Evolutionary conservation across 2,329 filamentous ascomycete genomes (phyloP), one percentile per base, ranked within the genome.

Genomic region (Fusarium sambucinum): DNA sequence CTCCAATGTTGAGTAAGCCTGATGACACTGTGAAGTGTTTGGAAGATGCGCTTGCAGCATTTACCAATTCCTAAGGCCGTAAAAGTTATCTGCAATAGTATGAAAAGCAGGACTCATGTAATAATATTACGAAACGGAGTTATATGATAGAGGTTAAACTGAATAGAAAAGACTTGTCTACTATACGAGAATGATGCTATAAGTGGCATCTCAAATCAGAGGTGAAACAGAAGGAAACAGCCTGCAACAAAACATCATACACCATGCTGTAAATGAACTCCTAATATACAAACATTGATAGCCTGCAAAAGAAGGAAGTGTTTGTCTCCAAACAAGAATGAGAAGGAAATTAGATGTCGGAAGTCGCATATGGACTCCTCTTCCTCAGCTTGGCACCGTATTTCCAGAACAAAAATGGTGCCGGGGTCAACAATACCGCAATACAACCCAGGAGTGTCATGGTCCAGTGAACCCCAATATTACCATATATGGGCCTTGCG

Each of bases 1-100:
- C 81, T 13, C 82, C 83, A 0, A 83, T 86, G 73, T 59, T 86
- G 69, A 85, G 84, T 70, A 74, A 72, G 64, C 81, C 83, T 1
- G 71, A 77, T 4, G 79, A 80, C 57, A 80, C 80, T 2, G 79
- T 73, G 2, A 66, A 64, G 4, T 72, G 84, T 45, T 67, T 85
- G 5, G 25, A 70, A 0, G 66, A 77, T 25, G 75, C 74, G 4
- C 54, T 67, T 10, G n/a, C 47, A 16, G 52, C 63, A 0, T 76
- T 76, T 38, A 55, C 50, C 2, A 19, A 11, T 8, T 4, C 16
- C 3, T 17, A 12, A 7, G 9, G 10, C 6, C 9, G 14, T 4
- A 1, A 25, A 5, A 16, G 25, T 10, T 11, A 14, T 8, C 5
- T 17, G 9, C 16, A 27, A 14, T 0, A 11, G 21, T 41, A 17